A percentile compares a stretch with the other conserved stretches of the same genome.
Evolutionary conservation across 1,284 basidiomycete genomes (phyloP).

Genomic region (Tylopilus sp.): DNA sequence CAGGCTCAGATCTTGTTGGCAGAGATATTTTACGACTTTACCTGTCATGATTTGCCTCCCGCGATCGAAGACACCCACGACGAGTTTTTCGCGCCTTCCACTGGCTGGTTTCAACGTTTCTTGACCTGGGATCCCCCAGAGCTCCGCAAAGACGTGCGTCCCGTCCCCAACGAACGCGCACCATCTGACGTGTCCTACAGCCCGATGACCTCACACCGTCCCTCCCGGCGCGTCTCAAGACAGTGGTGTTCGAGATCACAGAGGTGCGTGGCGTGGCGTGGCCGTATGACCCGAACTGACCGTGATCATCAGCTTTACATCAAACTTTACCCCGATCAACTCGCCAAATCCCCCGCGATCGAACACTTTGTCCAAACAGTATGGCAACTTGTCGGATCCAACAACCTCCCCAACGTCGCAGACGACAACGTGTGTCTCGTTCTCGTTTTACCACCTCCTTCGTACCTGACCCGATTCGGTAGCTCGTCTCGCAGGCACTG

Average conservation of each 20-base stretch:
- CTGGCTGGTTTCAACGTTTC: conserved; percentile 84
- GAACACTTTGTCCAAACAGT: conserved; percentile 91
- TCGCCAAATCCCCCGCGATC: conserved; percentile 76
- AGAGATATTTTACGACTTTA: conserved; percentile 95
- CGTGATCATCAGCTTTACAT: conserved; percentile 78
- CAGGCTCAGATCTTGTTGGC: conserved; percentile 84
- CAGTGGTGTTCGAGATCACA: conserved; percentile 91
- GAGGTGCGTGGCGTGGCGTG: conserved; percentile 59
- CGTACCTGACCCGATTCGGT: conserved; percentile 7
- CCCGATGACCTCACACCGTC: conserved; percentile 89
- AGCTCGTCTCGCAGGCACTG: conserved; percentile 95
- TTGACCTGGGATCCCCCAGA: conserved; percentile 82
- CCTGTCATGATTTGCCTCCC: conserved; percentile 95
- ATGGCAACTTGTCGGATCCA: conserved; percentile 88
- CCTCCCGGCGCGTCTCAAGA: conserved; percentile 88
- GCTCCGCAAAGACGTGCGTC: conserved; percentile 77
- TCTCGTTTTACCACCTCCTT: background rate
- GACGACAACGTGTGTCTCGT: conserved; percentile 79
- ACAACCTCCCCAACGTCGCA: conserved; percentile 74
- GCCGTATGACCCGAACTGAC: conserved; percentile 7
- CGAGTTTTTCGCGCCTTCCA: conserved; percentile 79
- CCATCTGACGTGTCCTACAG: conserved; percentile 50
- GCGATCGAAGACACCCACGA: conserved; percentile 92
- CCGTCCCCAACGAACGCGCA: conserved; percentile 11
- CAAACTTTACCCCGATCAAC: conserved; percentile 91